Percentiles rank a stretch among this genome's conserved stretches.
Conservation (phyloP, 148 eudicot species). For the Fagopyrum tataricum region DNA sequence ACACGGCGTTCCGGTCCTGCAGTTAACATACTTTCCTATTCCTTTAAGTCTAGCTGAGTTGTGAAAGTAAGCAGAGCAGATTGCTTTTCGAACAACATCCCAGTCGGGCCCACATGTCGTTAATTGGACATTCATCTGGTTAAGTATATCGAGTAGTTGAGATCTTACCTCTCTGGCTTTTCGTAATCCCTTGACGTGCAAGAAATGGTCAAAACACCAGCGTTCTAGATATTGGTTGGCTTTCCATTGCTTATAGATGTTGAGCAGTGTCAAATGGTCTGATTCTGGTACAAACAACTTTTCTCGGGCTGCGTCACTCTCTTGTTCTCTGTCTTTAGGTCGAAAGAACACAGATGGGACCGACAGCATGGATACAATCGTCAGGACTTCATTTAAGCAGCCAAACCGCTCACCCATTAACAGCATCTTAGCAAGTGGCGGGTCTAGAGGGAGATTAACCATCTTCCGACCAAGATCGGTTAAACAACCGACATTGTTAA, state of each 20-base stretch:
- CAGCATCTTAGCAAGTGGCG: conserved; percentile 88
- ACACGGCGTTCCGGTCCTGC: conserved; percentile 84
- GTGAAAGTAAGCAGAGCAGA: conserved; percentile 91
- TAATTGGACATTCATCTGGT: conserved; percentile 59
- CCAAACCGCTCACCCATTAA: conserved; percentile 62
- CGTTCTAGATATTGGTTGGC: conserved; percentile 73
- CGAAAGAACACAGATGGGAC: conserved; percentile 94
- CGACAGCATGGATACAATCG: conserved; percentile 95
- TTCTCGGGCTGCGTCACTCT: conserved; percentile 94
- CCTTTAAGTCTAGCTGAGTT: conserved; percentile 87
- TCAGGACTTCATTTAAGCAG: conserved; percentile 74
- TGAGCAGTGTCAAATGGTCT: conserved; percentile 81
- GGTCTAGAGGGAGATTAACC: conserved; percentile 94
- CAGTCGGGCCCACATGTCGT: conserved; percentile 73
- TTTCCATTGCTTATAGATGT: conserved; percentile 94
- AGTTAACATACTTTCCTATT: conserved; percentile 81
- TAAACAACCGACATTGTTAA: conserved; percentile 65
- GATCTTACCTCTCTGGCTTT: conserved; percentile 94
- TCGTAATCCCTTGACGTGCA: conserved; percentile 79
- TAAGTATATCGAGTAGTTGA: conserved; percentile 77
- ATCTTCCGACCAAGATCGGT: conserved; percentile 87
- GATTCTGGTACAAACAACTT: conserved; percentile 91
- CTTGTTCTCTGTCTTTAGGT: conserved; percentile 90
- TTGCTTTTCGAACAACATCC: conserved; percentile 84
- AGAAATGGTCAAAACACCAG: conserved; percentile 93